These are phyloP conservation scores for Penicillium sp. DNA, from an alignment of 2,329 filamentous ascomycete species.

Conservation along the genomic window DNA sequence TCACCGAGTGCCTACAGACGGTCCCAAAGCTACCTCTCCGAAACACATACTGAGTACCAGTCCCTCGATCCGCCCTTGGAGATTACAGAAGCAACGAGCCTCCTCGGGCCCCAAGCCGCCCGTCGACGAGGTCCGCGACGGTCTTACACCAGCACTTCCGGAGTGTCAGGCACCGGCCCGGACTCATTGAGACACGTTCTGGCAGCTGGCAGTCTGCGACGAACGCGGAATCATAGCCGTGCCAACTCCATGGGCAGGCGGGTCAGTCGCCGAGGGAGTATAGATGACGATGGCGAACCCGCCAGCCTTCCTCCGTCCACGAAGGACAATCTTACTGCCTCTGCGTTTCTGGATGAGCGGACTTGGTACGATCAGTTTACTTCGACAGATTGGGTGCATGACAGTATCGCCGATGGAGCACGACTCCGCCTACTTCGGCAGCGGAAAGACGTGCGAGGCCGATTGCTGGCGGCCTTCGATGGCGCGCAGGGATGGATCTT, in stretches of 20 bases:
- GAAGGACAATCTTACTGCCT: slow-evolving; percentile 54
- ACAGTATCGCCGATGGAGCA: slow-evolving; percentile 91
- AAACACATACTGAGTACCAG: slow-evolving; percentile 32
- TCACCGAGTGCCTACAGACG: slow-evolving; percentile 35
- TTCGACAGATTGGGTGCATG: slow-evolving; percentile 96
- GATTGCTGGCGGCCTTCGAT: slow-evolving; percentile 72
- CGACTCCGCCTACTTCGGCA: slow-evolving; percentile 78
- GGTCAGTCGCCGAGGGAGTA: slow-evolving; percentile 49
- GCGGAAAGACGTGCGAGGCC: slow-evolving; percentile 81
- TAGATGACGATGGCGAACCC: slow-evolving; percentile 47
- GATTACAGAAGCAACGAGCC: slow-evolving; percentile 34
- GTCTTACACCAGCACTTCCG: slow-evolving; percentile 37
- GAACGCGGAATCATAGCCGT: slow-evolving; percentile 47
- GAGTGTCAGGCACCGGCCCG: slow-evolving; percentile 31
- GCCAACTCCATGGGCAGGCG: slow-evolving; percentile 53
- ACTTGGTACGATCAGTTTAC: slow-evolving; percentile 99
- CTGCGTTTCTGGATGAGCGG: slow-evolving; percentile 73
- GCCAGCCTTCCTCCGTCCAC: slow-evolving; percentile 39
- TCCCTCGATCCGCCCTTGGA: slow-evolving; percentile 30
- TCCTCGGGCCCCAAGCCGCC: slow-evolving; percentile 25
- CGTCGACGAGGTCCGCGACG: slow-evolving; percentile 25
- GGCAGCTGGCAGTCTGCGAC: slow-evolving; percentile 35
- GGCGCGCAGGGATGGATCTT: slow-evolving; percentile 91
- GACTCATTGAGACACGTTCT: slow-evolving; percentile 36
- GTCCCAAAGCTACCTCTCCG: slow-evolving; percentile 27